These are phyloP conservation scores for Rutidosis leptorrhynchoides DNA, from an alignment of 129 eudicot genomes.

Conservation along the genomic window DNA sequence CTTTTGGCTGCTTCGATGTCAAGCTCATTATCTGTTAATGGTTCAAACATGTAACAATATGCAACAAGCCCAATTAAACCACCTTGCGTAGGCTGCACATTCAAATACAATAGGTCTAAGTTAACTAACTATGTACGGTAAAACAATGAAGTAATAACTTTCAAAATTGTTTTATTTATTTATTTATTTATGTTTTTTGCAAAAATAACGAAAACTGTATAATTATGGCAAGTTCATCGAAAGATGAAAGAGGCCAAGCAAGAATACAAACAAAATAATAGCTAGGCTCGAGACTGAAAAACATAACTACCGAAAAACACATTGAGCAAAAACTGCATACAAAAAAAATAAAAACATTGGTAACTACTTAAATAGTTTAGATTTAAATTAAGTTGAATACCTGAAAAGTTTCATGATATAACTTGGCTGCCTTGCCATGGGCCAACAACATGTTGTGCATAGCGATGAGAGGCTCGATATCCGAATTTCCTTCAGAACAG, in stretches of 20 bases:
- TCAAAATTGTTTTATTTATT: too few relatives aligned
- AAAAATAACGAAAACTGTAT: too few relatives aligned
- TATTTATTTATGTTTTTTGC: too few relatives aligned
- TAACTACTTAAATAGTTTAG: background rate
- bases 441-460: slow-evolving; percentile 77
- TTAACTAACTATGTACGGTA: slow-evolving; percentile 11
- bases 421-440: slow-evolving; percentile 72
- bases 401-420: slow-evolving; percentile 59
- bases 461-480: slow-evolving; percentile 64
- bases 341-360: background rate
- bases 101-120: background rate
- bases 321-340: background rate
- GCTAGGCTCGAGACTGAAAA: too few relatives aligned
- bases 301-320: too few relatives aligned
- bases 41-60: slow-evolving; percentile 42
- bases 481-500: slow-evolving; percentile 71
- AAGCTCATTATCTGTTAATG: slow-evolving; percentile 36
- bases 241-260: too few relatives aligned
- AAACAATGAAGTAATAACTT: background rate
- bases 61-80: slow-evolving; percentile 51
- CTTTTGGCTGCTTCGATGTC: slow-evolving; percentile 54
- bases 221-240: too few relatives aligned
- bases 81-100: slow-evolving; percentile 44
- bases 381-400: slow-evolving; percentile 27
- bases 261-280: too few relatives aligned